phyloP scores from a whole-genome alignment of 2,329 filamentous ascomycete species.

The Ceratocystis harringtonii region DNA sequence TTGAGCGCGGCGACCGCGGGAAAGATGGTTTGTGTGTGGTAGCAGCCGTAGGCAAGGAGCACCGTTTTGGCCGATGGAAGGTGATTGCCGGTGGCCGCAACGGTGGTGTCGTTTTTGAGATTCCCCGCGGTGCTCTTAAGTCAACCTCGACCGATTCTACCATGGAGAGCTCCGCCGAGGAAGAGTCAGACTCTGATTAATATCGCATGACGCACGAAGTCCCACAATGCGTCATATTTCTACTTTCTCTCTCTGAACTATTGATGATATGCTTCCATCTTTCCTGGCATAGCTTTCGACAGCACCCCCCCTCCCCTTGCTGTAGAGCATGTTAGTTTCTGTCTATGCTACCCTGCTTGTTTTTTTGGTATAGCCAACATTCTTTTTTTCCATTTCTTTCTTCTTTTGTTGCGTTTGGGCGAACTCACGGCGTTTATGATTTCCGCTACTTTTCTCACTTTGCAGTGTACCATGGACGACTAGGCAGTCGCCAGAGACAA shows the following conservation, averaged over 20 bases:
- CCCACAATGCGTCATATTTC: neutral
- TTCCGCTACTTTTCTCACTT: slow-evolving; percentile 7
- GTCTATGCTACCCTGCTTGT: neutral
- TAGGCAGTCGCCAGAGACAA: neutral
- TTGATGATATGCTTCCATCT: neutral
- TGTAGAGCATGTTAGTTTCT: neutral
- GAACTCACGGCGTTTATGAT: slow-evolving; percentile 16
- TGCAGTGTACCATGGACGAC: neutral
- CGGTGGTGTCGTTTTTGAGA: slow-evolving; percentile 75
- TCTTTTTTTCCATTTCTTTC: slow-evolving; percentile 4
- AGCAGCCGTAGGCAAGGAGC: slow-evolving; percentile 74
- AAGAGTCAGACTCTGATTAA: slow-evolving; percentile 24
- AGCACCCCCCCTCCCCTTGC: neutral
- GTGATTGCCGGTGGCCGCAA: slow-evolving; percentile 51
- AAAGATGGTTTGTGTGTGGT: slow-evolving; percentile 68
- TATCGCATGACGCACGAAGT: neutral
- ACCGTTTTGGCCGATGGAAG: slow-evolving; percentile 73
- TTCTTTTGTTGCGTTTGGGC: slow-evolving; percentile 8
- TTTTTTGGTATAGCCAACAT: neutral
- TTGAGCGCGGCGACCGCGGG: slow-evolving; percentile 67
- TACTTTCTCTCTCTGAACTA: neutral
- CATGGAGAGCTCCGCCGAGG: slow-evolving; percentile 15
- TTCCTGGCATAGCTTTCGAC: neutral
- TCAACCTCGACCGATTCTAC: slow-evolving; percentile 25
- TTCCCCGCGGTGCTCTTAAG: slow-evolving; percentile 31